Evolutionary conservation across 257 asterid species (phyloP).

Genomic region (Salvia miltiorrhiza): DNA sequence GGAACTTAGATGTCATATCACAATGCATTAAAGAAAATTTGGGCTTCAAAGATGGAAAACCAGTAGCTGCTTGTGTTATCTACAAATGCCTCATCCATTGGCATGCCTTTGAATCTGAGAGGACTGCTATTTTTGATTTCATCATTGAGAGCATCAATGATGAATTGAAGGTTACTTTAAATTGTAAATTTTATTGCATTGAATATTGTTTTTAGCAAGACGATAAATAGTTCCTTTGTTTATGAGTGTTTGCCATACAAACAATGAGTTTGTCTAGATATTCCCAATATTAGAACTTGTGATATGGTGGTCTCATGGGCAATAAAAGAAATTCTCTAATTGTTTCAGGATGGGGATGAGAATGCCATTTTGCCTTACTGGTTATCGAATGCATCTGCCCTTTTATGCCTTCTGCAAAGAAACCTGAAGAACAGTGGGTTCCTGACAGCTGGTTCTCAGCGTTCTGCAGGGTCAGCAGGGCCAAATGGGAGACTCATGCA

Average conservation of each 20-base stretch:
- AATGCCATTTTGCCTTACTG: constrained; percentile 81
- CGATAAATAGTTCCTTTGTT: constrained; percentile 8
- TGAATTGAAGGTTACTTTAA: constrained; percentile 68
- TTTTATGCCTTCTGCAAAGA: constrained; percentile 90
- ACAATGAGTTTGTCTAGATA: background rate
- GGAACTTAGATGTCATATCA: constrained; percentile 66
- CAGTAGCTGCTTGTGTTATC: constrained; percentile 90
- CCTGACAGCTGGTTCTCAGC: constrained; percentile 67
- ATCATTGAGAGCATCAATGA: constrained; percentile 78
- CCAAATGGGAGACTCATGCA: constrained; percentile 70
- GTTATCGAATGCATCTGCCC: constrained; percentile 94
- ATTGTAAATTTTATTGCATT: background rate
- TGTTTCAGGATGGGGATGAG: constrained; percentile 78
- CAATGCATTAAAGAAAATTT: constrained; percentile 85
- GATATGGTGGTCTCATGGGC: constrained; percentile 11
- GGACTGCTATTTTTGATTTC: constrained; percentile 85
- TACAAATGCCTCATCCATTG: constrained; percentile 93
- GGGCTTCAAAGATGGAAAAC: constrained; percentile 93
- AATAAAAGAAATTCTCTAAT: constrained; percentile 13
- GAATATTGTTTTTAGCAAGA: background rate
- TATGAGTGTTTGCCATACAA: background rate
- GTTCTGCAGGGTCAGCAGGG: constrained; percentile 70
- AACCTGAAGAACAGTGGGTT: constrained; percentile 87
- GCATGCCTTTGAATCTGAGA: constrained; percentile 96
- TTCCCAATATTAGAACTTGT: background rate